Percentiles rank a stretch among this genome's conserved stretches.
These are phyloP conservation scores for Psidium guajava DNA, from an alignment of 345 rosid genomes.

Conservation along the genomic window DNA sequence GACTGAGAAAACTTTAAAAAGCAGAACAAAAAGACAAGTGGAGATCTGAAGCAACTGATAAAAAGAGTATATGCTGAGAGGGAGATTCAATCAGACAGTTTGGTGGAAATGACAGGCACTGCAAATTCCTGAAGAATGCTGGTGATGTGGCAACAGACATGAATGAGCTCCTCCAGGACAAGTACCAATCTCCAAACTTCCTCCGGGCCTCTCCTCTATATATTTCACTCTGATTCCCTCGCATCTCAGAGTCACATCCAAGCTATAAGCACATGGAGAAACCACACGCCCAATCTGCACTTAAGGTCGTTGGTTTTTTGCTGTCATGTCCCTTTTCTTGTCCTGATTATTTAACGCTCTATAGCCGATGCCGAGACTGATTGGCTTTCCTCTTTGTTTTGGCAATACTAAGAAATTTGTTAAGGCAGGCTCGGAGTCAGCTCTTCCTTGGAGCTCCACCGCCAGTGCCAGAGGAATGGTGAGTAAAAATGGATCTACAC, in stretches of 20 bases:
- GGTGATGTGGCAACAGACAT: constrained; percentile 60
- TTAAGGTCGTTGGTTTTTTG: constrained; percentile 28
- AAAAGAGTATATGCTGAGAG: constrained; percentile 30
- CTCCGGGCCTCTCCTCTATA: constrained; percentile 13
- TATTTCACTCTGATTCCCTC: constrained; percentile 23
- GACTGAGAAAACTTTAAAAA: neutral
- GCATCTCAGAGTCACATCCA: neutral
- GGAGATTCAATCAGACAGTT: constrained; percentile 77
- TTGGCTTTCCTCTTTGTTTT: neutral
- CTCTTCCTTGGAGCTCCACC: constrained; percentile 29
- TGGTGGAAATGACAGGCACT: constrained; percentile 41
- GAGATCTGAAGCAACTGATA: constrained; percentile 31
- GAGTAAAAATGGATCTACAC: constrained; percentile 6
- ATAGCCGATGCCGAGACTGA: neutral
- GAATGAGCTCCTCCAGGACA: constrained; percentile 20
- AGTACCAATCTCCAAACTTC: constrained; percentile 71
- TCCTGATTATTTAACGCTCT: neutral
- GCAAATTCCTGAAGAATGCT: constrained; percentile 19
- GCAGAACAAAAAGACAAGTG: constrained; percentile 1
- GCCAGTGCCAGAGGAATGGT: constrained; percentile 40
- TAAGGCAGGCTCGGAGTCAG: constrained; percentile 33
- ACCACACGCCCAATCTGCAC: constrained; percentile 45
- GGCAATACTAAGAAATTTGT: constrained; percentile 15
- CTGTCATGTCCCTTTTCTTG: neutral
- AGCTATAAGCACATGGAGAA: constrained; percentile 35